phyloP scores from a whole-genome alignment of 2,329 filamentous ascomycete species.

The Eurotiales sp. region DNA sequence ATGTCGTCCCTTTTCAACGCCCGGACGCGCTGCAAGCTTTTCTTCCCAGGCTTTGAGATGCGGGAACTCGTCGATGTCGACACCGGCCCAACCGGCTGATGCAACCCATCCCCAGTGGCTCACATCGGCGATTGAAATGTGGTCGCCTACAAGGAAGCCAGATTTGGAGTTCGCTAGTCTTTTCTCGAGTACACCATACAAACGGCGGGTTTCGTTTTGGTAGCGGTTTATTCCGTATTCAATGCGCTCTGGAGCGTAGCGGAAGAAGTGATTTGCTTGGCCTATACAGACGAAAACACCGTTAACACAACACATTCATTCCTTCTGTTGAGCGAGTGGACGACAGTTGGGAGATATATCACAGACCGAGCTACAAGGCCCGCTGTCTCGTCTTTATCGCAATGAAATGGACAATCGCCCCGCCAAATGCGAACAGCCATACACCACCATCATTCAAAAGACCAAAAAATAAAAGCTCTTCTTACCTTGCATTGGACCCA shows the following conservation, averaged over 20 bases:
- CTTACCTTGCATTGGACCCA: conserved; percentile 73
- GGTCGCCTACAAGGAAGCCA: conserved; percentile 51
- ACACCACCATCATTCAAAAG: too few relatives aligned
- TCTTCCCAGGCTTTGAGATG: conserved; percentile 73
- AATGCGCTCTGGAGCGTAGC: conserved; percentile 79
- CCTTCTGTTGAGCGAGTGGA: too few relatives aligned
- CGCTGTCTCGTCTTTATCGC: too few relatives aligned
- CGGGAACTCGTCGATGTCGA: conserved; percentile 73
- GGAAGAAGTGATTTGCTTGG: conserved; percentile 77
- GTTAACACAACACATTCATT: too few relatives aligned
- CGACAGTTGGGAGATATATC: too few relatives aligned
- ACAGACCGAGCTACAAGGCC: too few relatives aligned
- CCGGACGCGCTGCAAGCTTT: conserved; percentile 64
- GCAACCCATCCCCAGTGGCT: conserved; percentile 76
- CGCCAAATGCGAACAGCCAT: too few relatives aligned
- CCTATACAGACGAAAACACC: conserved; percentile 23
- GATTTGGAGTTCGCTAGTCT: conserved; percentile 56
- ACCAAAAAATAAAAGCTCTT: too few relatives aligned
- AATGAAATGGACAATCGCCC: too few relatives aligned
- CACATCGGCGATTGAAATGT: conserved; percentile 64
- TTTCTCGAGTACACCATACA: conserved; percentile 73
- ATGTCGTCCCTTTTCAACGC: conserved; percentile 70
- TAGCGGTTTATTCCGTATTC: conserved; percentile 80
- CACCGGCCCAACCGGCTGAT: conserved; percentile 54
- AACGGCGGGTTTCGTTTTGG: conserved; percentile 73